These are phyloP conservation scores for Rhizopus arrhizus DNA, from an alignment of 371 early-diverging fungal genomes.

Conservation along the genomic window DNA sequence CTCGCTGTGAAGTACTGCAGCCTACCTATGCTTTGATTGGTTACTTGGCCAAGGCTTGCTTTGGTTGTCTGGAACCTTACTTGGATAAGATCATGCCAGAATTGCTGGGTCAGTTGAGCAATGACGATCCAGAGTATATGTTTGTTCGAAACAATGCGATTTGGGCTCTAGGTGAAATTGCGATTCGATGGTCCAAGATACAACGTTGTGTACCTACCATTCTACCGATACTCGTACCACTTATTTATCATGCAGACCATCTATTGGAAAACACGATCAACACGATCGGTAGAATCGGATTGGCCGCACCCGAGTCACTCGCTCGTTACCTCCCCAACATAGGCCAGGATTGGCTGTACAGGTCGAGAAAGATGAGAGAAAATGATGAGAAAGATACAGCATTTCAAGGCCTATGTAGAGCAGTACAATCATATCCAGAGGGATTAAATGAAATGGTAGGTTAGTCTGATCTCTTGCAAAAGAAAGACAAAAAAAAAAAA, in stretches of 20 bases:
- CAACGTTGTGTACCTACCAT: conserved; percentile 69
- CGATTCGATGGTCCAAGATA: conserved; percentile 73
- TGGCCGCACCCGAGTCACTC: conserved; percentile 70
- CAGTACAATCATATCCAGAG: conserved; percentile 80
- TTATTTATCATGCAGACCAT: conserved; percentile 53
- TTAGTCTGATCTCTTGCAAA: too few relatives aligned
- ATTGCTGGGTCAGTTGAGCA: conserved; percentile 74
- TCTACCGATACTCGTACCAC: conserved; percentile 70
- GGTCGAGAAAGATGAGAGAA: conserved; percentile 69
- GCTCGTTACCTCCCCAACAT: conserved; percentile 72
- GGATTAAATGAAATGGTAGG: conserved; percentile 59
- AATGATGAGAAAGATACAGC: conserved; percentile 92
- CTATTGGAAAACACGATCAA: conserved; percentile 89
- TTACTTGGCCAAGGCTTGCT: conserved; percentile 88
- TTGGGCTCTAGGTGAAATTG: conserved; percentile 95
- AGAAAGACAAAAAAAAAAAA: not conserved
- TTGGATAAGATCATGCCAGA: conserved; percentile 75
- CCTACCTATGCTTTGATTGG: conserved; percentile 93
- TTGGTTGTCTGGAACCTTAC: conserved; percentile 69
- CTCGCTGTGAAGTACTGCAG: conserved; percentile 82
- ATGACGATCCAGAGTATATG: conserved; percentile 54
- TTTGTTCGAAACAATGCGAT: conserved; percentile 90
- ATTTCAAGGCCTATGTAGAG: conserved; percentile 85
- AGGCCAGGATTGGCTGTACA: conserved; percentile 70
- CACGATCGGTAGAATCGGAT: conserved; percentile 88